phyloP scores from a whole-genome alignment of 169 alveolate genomes.

The Theileria parva region DNA sequence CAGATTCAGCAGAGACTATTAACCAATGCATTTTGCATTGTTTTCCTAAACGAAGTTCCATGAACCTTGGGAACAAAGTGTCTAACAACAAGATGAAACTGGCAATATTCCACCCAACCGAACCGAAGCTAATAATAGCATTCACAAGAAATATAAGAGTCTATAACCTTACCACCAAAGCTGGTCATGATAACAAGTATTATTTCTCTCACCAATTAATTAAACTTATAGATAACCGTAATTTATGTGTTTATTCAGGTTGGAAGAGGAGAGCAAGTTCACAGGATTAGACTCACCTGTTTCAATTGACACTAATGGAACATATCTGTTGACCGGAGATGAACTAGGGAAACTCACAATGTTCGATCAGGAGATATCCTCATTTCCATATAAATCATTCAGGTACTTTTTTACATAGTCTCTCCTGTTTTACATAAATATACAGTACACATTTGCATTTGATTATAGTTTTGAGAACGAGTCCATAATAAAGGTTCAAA shows the following conservation, averaged over 20 bases:
- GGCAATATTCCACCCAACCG: constrained; percentile 66
- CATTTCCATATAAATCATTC: constrained; percentile 59
- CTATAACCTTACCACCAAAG: constrained; percentile 35
- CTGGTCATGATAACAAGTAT: neutral
- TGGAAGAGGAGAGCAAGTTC: constrained; percentile 45
- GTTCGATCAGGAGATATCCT: constrained; percentile 49
- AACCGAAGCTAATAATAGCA: constrained; percentile 60
- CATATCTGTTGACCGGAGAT: constrained; percentile 36
- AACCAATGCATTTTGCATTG: constrained; percentile 63
- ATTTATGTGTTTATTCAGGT: neutral
- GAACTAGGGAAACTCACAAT: constrained; percentile 44
- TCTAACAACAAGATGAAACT: constrained; percentile 37
- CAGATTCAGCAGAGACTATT: constrained; percentile 31
- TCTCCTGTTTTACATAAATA: neutral
- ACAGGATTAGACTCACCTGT: constrained; percentile 61
- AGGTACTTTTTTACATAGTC: constrained; percentile 12
- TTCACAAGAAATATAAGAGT: constrained; percentile 48
- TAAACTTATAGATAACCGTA: neutral
- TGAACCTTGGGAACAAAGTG: constrained; percentile 55
- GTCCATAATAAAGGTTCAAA: constrained; percentile 37
- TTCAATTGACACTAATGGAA: constrained; percentile 54
- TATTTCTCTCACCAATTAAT: neutral
- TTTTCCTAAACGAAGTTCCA: constrained; percentile 39
- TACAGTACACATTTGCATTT: neutral
- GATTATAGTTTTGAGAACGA: constrained; percentile 30